Base-by-base conservation (phyloP, 257 asterid genomes). In the Linderniella brevidens region DNA sequence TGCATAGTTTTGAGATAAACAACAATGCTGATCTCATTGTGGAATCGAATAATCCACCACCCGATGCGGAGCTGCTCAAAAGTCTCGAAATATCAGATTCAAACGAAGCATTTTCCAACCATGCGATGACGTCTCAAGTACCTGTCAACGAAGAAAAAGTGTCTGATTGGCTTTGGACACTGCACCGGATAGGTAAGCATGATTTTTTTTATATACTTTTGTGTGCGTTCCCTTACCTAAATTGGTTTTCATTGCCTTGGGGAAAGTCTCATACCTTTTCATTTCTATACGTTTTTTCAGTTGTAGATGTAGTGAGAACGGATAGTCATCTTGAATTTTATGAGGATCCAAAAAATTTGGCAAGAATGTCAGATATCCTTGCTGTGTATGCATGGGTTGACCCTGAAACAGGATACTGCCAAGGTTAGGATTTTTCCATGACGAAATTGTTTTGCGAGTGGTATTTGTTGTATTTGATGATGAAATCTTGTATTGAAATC, bases 101-200 rank as follows among this genome's bases (percentile, higher is more conserved):
- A 55, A 84, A 84, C 15, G 76, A 67, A 58, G 63, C 70, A 53
- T 66, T 86, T 40, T 48, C 62, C 52, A 49, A 53, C n/a, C 60
- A 58, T 65, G 64, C 56, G 38, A 63, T 66, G 51, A 42, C 71
- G 53, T 64, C 92, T 57, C 82, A 72, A 48, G 82, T 67, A 65
- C 62, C 66, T 64, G 55, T 68, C 38, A 60, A 73, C 55, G 94
- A 74, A 49, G 93, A 78, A 47, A 81, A 71, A 69, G 93, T 74
- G 46, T 80, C 98, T 19, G 95, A 88, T 65, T 88, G 98, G 98
- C 98, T 84, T 47, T 88, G 98, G 98, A 84, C 95, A 47, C 72
- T 88, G 60, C 98, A 88, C 62, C 82, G 79, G 58, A 88, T 88
- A 66, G 95, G 98, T 84, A 68, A 48, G 18, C 32, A 25, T 25